Conservation (phyloP, 345 rosid species). For the Salix purpurea region DNA sequence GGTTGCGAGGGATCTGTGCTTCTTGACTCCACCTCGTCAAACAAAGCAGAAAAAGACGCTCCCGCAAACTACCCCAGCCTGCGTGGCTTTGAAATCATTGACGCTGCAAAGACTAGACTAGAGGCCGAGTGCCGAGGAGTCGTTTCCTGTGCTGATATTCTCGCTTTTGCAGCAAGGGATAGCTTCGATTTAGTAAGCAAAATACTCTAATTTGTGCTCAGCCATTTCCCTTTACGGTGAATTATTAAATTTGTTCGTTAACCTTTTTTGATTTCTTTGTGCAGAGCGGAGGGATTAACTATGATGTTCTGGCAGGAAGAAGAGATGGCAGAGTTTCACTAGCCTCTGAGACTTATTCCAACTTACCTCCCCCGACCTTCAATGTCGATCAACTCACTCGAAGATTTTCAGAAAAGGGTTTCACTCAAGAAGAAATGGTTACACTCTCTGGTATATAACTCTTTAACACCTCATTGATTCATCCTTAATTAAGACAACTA, state of each 20-base stretch:
- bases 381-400: constrained; percentile 12
- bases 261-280: not conserved
- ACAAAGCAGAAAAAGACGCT: constrained; percentile 52
- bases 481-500: not conserved
- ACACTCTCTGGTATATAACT: constrained; percentile 12
- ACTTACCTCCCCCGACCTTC: constrained; percentile 12
- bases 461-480: too few relatives aligned
- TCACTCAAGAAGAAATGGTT: constrained; percentile 21
- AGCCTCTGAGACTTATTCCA: constrained; percentile 27
- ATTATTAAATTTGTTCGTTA: not conserved
- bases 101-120: constrained; percentile 37
- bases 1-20: constrained; percentile 63
- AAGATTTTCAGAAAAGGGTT: constrained; percentile 13
- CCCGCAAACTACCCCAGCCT: constrained; percentile 40
- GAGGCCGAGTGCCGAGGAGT: constrained; percentile 41
- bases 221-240: not conserved
- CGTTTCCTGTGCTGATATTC: constrained; percentile 57
- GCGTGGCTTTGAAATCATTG: constrained; percentile 50
- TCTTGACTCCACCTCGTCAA: constrained; percentile 40
- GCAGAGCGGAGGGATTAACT: constrained; percentile 46
- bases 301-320: constrained; percentile 55
- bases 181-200: constrained; percentile 36
- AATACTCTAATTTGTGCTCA: not conserved
- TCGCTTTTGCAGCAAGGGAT: constrained; percentile 56
- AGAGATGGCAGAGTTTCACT: constrained; percentile 52